Conservation (phyloP, 805 yeast genomes). For the Scheffersomyces coipomensis region DNA sequence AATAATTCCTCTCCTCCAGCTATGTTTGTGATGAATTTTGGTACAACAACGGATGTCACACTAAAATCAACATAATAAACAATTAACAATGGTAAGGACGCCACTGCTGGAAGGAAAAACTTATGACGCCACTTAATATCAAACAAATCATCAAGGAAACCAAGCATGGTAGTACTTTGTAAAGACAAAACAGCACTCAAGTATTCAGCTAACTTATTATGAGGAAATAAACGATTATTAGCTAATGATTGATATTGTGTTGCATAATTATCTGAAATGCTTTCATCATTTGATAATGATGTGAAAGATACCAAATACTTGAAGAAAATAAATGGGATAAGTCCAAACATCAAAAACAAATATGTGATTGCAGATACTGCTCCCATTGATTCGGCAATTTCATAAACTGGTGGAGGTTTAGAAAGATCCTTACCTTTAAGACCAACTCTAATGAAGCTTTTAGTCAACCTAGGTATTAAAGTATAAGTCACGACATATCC, state of each 20-base stretch:
- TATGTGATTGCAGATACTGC: conserved; percentile 81
- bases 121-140: conserved; percentile 98
- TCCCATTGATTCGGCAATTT: conserved; percentile 90
- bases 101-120: conserved; percentile 92
- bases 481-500: conserved; percentile 62
- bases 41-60: conserved; percentile 82
- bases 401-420: conserved; percentile 62
- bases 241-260: conserved; percentile 32
- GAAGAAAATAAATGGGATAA: conserved; percentile 86
- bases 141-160: conserved; percentile 90
- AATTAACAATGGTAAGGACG: conserved; percentile 84
- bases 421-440: conserved; percentile 83
- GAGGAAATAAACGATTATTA: conserved; percentile 58
- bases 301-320: conserved; percentile 59
- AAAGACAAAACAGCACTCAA: conserved; percentile 81
- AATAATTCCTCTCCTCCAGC: conserved; percentile 26
- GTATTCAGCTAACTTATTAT: conserved; percentile 78
- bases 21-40: conserved; percentile 54
- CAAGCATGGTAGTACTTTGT: conserved; percentile 79
- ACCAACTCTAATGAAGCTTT: conserved; percentile 72
- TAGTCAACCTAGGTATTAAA: conserved; percentile 68
- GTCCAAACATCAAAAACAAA: conserved; percentile 73
- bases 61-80: conserved; percentile 95
- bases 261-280: conserved; percentile 28
- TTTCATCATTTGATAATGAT: conserved; percentile 33